Base-by-base conservation (phyloP, 1,284 basidiomycete genomes). In the Ceratobasidium sp. region DNA sequence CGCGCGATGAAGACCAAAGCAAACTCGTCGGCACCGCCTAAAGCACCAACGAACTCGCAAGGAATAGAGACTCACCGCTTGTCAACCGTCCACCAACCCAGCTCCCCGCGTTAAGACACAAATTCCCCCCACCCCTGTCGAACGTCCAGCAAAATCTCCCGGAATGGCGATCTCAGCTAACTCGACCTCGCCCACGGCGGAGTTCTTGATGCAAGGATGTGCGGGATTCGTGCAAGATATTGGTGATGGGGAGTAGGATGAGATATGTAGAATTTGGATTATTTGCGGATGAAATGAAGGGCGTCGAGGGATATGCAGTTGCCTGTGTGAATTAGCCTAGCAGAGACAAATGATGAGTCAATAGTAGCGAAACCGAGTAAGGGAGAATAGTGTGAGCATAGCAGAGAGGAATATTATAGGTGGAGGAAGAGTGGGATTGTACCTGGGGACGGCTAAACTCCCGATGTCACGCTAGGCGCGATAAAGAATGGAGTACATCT, bases 221-320 rank as follows among this genome's bases (percentile, higher is more conserved):
- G 79, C 79, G 4, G 90, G 89, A 75, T 77, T 93, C 90, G 2
- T 86, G 85, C 66, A 94, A 86, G 22, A 91, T 89, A 78, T 91
- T 94, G 84, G 91, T 93, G 75, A 94, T 91, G 2, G 93, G 93
- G 50, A 94, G 85, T n/a, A 94, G 88, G 80, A 94, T 94, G 77
- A 93, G 91, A n/a, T n/a, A n/a, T n/a, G 82, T 94, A 94, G 66
- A 94, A 91, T 81, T 94, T 93, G 14, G 92, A 93, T 82, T 94
- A 94, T 81, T 94, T 94, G 86, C 94, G 90, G 72, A 93, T 92
- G 84, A 93, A 93, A 84, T 93, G 88, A 74, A 93, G 85, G 2
- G 93, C 91, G 78, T 94, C 94, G 1, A 93, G 93, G n/a, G 94
- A 93, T 79, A 94, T 94, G 83, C 94, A 93, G 80, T 94, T 93